Evolutionary conservation across 306 rosid genomes (phyloP).

Genomic region (Arachis hypogaea): DNA sequence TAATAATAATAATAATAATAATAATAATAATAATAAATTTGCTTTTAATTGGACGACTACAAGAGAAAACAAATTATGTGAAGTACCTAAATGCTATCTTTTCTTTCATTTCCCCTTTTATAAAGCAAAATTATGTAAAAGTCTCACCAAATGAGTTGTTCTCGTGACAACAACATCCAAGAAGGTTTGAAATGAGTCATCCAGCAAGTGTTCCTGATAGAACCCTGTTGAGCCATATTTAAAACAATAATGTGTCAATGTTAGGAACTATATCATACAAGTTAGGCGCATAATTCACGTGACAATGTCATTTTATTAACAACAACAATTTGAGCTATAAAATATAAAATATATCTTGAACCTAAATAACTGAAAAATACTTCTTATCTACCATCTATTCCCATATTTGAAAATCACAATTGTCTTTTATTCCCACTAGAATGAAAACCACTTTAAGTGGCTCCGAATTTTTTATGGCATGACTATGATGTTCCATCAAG

Average conservation of each 20-base stretch:
- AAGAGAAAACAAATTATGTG: no score
- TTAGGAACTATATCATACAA: conserved; percentile 39
- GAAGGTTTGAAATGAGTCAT: conserved; percentile 32
- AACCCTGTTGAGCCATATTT: conserved; percentile 32
- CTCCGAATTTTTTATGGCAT: no score
- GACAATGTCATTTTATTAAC: background rate
- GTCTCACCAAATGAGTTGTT: conserved; percentile 30
- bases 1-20: no score
- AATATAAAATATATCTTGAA: background rate
- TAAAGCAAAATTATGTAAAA: conserved; percentile 28
- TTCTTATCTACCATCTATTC: no score
- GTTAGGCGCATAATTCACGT: conserved; percentile 42
- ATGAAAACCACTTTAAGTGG: no score
- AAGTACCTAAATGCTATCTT: background rate
- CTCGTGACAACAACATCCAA: conserved; percentile 37
- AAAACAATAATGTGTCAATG: conserved; percentile 30
- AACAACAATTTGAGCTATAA: no score
- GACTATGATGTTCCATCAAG: no score
- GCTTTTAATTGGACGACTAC: no score
- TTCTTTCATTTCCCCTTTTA: conserved; percentile 2
- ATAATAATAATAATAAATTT: no score
- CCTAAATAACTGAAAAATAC: no score
- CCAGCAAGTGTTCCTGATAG: conserved; percentile 15
- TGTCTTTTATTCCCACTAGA: no score
- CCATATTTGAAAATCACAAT: no score